Percentiles rank a stretch among this genome's conserved stretches.
Conservation (phyloP, 2,329 filamentous ascomycete species). For the Xylaria sp. region DNA sequence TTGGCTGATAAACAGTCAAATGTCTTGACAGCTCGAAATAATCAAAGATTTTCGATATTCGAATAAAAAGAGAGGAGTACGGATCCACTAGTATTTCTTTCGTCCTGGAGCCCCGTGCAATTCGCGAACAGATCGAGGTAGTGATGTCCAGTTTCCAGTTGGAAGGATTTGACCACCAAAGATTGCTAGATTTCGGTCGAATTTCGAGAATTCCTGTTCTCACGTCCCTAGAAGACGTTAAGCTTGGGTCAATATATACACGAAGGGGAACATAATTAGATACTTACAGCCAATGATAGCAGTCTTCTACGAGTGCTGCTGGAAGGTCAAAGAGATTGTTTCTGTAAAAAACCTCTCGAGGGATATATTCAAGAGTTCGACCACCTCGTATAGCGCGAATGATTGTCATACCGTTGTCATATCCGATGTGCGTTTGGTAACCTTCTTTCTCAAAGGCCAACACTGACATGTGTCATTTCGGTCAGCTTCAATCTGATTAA, state of each 20-base stretch:
- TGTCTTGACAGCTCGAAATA: conserved; percentile 49
- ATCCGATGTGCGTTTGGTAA: conserved; percentile 59
- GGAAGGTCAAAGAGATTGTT: conserved; percentile 52
- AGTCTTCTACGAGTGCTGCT: conserved; percentile 49
- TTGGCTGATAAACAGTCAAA: conserved; percentile 52
- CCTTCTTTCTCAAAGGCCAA: conserved; percentile 36
- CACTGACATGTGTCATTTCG: conserved; percentile 25
- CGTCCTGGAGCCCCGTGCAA: neutral
- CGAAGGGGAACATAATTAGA: neutral
- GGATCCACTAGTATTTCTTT: conserved; percentile 51
- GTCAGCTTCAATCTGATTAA: neutral
- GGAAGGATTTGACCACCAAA: conserved; percentile 30
- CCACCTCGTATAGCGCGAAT: conserved; percentile 44
- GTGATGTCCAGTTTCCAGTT: conserved; percentile 42
- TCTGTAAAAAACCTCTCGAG: conserved; percentile 35
- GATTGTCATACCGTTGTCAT: conserved; percentile 43
- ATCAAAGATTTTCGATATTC: conserved; percentile 48
- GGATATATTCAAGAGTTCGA: conserved; percentile 40
- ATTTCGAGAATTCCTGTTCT: conserved; percentile 52
- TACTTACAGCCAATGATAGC: conserved; percentile 63
- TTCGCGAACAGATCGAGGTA: conserved; percentile 21
- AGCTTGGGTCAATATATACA: neutral
- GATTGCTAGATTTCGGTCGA: conserved; percentile 42
- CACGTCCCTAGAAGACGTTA: conserved; percentile 18
- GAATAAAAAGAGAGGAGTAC: conserved; percentile 42